Conservation (phyloP, 129 eudicot genomes). For the Escallonia herrerae region DNA sequence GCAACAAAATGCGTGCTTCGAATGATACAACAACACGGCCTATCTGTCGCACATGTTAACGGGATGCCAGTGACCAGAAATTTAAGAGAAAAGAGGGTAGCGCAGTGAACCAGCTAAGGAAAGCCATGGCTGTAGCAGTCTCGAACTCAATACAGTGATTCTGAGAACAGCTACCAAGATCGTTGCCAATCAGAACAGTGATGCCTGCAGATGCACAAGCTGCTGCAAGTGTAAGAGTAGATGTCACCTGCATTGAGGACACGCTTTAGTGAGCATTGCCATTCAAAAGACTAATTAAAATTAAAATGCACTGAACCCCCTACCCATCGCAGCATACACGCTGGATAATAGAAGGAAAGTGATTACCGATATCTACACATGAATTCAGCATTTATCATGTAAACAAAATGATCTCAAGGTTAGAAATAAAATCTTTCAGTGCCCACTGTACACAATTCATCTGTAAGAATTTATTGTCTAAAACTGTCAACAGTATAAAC, state of each 20-base stretch:
- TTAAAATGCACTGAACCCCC: neutral
- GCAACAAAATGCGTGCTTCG: neutral
- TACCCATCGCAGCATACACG: no score
- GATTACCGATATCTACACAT: no score
- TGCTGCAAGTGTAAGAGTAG: constrained; percentile 78
- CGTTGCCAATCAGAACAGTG: constrained; percentile 81
- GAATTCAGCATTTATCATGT: no score
- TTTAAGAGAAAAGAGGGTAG: constrained; percentile 72
- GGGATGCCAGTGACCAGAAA: constrained; percentile 73
- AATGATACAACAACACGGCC: neutral
- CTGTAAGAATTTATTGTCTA: no score
- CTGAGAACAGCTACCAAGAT: constrained; percentile 55
- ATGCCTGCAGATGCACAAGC: constrained; percentile 95
- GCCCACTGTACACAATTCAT: no score
- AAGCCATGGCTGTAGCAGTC: constrained; percentile 84
- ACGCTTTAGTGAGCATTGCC: neutral
- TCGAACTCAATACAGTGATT: constrained; percentile 82
- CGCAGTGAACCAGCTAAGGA: constrained; percentile 76
- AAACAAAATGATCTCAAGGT: no score
- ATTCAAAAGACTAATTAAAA: neutral
- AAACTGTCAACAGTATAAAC: no score
- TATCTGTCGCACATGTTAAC: constrained; percentile 17
- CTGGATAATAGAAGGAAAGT: no score
- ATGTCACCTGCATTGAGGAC: constrained; percentile 48
- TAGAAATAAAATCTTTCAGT: no score